A percentile compares a stretch with the other conserved stretches of the same genome.
Conservation (phyloP, 2,329 filamentous ascomycete genomes). For the Monilinia laxa region DNA sequence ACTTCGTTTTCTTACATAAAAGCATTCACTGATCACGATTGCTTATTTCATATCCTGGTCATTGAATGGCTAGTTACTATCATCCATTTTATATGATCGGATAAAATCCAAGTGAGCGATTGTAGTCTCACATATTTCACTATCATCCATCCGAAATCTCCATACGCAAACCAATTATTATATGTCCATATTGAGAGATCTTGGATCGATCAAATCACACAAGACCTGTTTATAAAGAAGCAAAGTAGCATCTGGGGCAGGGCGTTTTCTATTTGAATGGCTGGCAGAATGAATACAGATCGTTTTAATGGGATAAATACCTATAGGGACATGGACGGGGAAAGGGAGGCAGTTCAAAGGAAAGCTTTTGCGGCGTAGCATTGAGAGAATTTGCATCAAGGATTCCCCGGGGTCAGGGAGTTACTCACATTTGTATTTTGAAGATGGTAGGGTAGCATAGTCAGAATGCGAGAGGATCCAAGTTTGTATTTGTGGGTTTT, state of each 20-base stretch:
- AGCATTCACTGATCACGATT: neutral
- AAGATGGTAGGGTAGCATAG: constrained; percentile 16
- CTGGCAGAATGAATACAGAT: constrained; percentile 12
- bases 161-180: neutral
- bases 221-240: constrained; percentile 17
- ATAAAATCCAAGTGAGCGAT: neutral
- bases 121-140: neutral
- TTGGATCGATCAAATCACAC: constrained; percentile 8
- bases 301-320: constrained; percentile 7
- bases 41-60: neutral
- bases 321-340: neutral
- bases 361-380: constrained; percentile 12
- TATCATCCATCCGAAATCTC: neutral
- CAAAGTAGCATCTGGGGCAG: constrained; percentile 11
- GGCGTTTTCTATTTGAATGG: constrained; percentile 15
- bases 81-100: neutral
- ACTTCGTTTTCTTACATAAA: neutral
- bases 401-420: constrained; percentile 17
- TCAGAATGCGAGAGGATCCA: constrained; percentile 5
- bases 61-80: neutral
- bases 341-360: constrained; percentile 7
- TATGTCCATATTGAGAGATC: constrained; percentile 13
- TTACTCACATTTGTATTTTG: constrained; percentile 9
- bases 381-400: constrained; percentile 13
- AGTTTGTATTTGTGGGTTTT: neutral